Conservation (phyloP, 2,329 filamentous ascomycete genomes). For the Penicillium sclerotiorum region DNA sequence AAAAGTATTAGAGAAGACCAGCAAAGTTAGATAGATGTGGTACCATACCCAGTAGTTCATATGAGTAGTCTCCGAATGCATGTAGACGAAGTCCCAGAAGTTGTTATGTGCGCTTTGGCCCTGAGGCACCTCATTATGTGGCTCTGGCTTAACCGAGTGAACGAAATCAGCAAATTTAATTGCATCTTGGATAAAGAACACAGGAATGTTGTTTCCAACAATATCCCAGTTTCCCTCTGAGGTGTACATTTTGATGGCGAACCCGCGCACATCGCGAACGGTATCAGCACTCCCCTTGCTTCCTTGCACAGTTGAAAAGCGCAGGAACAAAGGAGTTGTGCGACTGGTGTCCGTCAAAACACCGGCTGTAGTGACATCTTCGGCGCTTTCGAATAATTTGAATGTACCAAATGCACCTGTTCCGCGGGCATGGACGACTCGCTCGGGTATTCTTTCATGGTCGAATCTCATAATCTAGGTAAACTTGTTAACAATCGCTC, state of each 20-base stretch:
- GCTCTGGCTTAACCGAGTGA: slow-evolving; percentile 45
- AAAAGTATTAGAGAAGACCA: slow-evolving; percentile 4
- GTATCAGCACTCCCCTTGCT: slow-evolving; percentile 77
- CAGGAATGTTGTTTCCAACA: slow-evolving; percentile 46
- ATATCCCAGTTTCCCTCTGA: slow-evolving; percentile 71
- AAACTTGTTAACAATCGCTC: too few relatives aligned
- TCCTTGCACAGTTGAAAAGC: slow-evolving; percentile 78
- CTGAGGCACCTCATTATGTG: slow-evolving; percentile 52
- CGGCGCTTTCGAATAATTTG: slow-evolving; percentile 64
- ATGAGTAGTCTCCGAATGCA: slow-evolving; percentile 37
- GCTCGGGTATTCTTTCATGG: slow-evolving; percentile 70
- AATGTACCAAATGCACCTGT: slow-evolving; percentile 68
- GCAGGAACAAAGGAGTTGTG: slow-evolving; percentile 66
- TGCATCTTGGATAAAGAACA: slow-evolving; percentile 48
- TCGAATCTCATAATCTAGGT: slow-evolving; percentile 67
- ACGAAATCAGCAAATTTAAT: slow-evolving; percentile 46
- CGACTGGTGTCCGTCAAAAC: slow-evolving; percentile 70
- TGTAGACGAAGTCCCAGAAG: slow-evolving; percentile 49
- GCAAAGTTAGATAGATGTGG: not conserved
- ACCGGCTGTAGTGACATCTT: slow-evolving; percentile 64
- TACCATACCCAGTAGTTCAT: slow-evolving; percentile 36
- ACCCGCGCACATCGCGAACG: slow-evolving; percentile 80
- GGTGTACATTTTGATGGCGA: slow-evolving; percentile 77
- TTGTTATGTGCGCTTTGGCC: slow-evolving; percentile 55
- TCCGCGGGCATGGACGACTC: slow-evolving; percentile 69